Evolutionary conservation across 495 filamentous ascomycete genomes (phyloP).

Genomic region (Immersiella caudata): DNA sequence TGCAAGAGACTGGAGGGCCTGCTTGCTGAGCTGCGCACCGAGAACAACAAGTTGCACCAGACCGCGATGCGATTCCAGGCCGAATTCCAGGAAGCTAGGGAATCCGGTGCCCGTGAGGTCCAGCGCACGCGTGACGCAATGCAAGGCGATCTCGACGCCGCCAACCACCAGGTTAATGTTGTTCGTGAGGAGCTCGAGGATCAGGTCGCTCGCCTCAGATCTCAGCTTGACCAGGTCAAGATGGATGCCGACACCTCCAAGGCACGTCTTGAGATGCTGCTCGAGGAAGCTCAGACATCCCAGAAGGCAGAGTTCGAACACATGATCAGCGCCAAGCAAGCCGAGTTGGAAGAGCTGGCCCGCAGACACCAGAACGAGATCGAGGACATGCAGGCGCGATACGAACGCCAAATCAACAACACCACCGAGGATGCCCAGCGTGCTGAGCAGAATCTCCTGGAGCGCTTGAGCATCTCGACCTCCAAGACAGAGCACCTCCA

Average conservation of each 20-base stretch:
- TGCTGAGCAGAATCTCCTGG: conserved; percentile 65
- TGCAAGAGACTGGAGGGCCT: conserved; percentile 66
- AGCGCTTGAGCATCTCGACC: conserved; percentile 74
- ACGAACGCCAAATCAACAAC: conserved; percentile 73
- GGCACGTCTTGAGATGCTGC: conserved; percentile 71
- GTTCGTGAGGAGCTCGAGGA: conserved; percentile 76
- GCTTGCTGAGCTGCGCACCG: conserved; percentile 64
- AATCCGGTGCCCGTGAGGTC: conserved; percentile 73
- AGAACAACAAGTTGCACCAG: conserved; percentile 68
- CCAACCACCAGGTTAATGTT: conserved; percentile 80
- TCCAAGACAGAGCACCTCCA: conserved; percentile 79
- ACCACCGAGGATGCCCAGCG: conserved; percentile 72
- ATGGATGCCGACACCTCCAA: conserved; percentile 74
- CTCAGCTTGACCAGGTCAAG: conserved; percentile 69
- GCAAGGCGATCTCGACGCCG: conserved; percentile 76
- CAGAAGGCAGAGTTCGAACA: conserved; percentile 72
- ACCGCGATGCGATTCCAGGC: conserved; percentile 71
- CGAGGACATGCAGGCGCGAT: conserved; percentile 64
- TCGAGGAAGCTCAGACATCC: conserved; percentile 71
- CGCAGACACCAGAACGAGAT: conserved; percentile 73
- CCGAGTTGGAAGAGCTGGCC: conserved; percentile 67
- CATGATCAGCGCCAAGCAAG: conserved; percentile 62
- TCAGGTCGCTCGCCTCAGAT: conserved; percentile 66
- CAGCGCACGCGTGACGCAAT: conserved; percentile 75
- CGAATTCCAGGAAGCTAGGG: conserved; percentile 80